These are phyloP conservation scores for Ustilago bromivora DNA, from an alignment of 1,284 basidiomycete genomes.

Conservation along the genomic window DNA sequence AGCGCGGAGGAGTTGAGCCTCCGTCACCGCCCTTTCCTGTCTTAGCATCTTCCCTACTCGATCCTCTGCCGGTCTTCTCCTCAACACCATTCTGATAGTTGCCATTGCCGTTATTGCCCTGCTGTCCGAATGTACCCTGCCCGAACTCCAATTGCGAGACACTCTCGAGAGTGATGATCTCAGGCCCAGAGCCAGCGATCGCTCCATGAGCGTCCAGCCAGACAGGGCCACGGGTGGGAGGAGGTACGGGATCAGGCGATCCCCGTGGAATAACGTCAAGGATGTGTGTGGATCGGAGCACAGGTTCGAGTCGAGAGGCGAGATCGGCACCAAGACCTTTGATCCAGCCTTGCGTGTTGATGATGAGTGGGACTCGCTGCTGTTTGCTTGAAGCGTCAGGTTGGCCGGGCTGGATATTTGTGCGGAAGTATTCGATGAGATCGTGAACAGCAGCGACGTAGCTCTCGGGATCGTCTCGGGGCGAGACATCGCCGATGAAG, in stretches of 20 bases:
- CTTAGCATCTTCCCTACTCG: constrained; percentile 7
- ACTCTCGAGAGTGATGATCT: constrained; percentile 36
- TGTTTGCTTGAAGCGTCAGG: constrained; percentile 3
- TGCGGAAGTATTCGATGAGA: constrained; percentile 76
- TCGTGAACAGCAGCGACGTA: constrained; percentile 81
- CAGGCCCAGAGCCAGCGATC: constrained; percentile 28
- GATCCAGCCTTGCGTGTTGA: constrained; percentile 97
- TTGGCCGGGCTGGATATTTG: constrained; percentile 26
- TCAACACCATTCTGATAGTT: constrained; percentile 1
- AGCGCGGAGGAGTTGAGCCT: constrained; percentile 32
- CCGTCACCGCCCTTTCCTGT: constrained; percentile 30
- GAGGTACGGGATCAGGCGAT: constrained; percentile 13
- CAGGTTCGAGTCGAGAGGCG: constrained; percentile 77
- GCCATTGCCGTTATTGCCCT: neutral
- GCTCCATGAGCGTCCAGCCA: constrained; percentile 45
- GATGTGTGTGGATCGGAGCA: constrained; percentile 77
- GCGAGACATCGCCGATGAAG: constrained; percentile 83
- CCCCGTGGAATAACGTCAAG: constrained; percentile 72
- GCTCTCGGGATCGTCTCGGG: constrained; percentile 81
- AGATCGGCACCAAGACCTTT: constrained; percentile 93
- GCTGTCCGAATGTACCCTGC: constrained; percentile 25
- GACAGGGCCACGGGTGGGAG: constrained; percentile 23
- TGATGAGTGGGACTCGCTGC: constrained; percentile 77
- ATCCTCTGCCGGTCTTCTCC: constrained; percentile 2
- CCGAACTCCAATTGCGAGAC: constrained; percentile 36